Percentiles rank a stretch among this genome's conserved stretches.
Evolutionary conservation across 257 asterid genomes (phyloP).

Genomic region (Solanum paucissectum): DNA sequence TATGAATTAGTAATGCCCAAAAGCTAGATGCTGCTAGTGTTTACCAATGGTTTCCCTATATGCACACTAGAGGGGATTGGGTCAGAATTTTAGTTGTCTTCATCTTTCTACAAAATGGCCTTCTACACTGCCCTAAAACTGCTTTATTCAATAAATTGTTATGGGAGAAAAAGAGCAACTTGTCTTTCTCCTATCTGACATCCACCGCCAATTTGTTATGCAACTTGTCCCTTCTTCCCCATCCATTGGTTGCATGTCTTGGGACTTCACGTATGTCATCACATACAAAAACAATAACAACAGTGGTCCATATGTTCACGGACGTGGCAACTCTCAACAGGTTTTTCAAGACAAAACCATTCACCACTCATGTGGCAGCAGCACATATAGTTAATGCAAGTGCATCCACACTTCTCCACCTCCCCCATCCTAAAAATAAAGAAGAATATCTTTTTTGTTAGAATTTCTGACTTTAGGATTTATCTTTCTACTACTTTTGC

Average conservation of each 20-base stretch:
- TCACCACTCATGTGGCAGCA: not conserved
- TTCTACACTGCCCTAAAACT: not conserved
- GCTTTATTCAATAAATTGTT: conserved; percentile 27
- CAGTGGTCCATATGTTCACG: not conserved
- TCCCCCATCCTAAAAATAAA: not conserved
- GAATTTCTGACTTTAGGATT: not conserved
- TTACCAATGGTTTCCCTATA: not conserved
- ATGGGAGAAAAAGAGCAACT: conserved; percentile 20
- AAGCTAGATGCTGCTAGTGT: not conserved
- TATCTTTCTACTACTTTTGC: not conserved
- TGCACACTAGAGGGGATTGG: not conserved
- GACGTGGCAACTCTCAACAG: not conserved
- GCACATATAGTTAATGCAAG: not conserved
- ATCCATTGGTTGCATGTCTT: conserved; percentile 27
- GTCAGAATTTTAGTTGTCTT: conserved; percentile 15
- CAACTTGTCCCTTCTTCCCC: conserved; percentile 26
- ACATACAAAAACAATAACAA: not conserved
- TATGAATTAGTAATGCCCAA: not conserved
- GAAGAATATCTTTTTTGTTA: not conserved
- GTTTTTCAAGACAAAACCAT: not conserved
- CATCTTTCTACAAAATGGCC: conserved; percentile 6
- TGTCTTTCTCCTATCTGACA: conserved; percentile 19
- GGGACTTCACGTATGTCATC: conserved; percentile 4
- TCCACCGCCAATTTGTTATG: conserved; percentile 35
- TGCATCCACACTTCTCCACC: not conserved